These are phyloP conservation scores for Penicillium paxilli DNA, from an alignment of 495 filamentous ascomycete species.

Conservation along the genomic window DNA sequence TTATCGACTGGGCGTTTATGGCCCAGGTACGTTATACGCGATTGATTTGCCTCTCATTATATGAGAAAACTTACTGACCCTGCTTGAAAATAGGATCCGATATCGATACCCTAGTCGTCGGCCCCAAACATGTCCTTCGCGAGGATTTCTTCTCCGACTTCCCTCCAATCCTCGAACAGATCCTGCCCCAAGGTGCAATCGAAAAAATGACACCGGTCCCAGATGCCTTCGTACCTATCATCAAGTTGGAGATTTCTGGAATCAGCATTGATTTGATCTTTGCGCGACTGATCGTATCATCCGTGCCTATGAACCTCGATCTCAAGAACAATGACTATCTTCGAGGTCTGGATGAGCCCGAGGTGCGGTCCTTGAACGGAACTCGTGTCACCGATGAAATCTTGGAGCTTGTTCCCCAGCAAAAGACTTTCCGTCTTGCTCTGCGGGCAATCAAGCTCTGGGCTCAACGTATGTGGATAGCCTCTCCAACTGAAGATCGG, in stretches of 20 bases:
- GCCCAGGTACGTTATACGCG: slow-evolving; percentile 59
- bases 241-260: slow-evolving; percentile 86
- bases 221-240: slow-evolving; percentile 92
- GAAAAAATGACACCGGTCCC: slow-evolving; percentile 82
- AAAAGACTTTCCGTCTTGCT: slow-evolving; percentile 82
- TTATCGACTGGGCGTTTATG: slow-evolving; percentile 90
- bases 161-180: slow-evolving; percentile 68
- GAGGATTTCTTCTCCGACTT: slow-evolving; percentile 92
- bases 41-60: not conserved
- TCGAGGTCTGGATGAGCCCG: slow-evolving; percentile 80
- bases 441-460: slow-evolving; percentile 92
- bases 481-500: not conserved
- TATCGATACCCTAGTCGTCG: slow-evolving; percentile 94
- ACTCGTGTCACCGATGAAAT: slow-evolving; percentile 93
- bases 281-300: slow-evolving; percentile 68
- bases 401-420: slow-evolving; percentile 81
- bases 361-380: slow-evolving; percentile 87
- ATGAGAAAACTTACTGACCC: slow-evolving; percentile 3
- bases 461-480: slow-evolving; percentile 68
- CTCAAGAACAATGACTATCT: slow-evolving; percentile 81
- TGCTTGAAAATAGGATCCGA: slow-evolving; percentile 66
- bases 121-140: slow-evolving; percentile 78
- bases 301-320: slow-evolving; percentile 70
- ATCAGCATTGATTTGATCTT: slow-evolving; percentile 97
- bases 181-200: slow-evolving; percentile 74